Percentiles rank a stretch among this genome's conserved stretches.
Conservation (phyloP, 441 rosid species). For the Eutrema salsugineum region DNA sequence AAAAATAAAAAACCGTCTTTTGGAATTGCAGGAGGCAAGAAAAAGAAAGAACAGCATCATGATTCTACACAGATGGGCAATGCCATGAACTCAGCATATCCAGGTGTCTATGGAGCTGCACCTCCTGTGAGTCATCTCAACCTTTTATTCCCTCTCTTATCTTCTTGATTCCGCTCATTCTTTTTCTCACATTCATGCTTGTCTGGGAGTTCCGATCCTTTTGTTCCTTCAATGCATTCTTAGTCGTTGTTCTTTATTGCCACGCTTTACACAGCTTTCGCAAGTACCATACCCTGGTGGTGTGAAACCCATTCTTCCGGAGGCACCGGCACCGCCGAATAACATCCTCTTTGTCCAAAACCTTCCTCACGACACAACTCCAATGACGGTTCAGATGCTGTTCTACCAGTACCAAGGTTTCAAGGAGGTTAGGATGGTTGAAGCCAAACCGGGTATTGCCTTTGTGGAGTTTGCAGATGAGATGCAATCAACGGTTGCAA, state of each 20-base stretch:
- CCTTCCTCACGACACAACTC: constrained; percentile 81
- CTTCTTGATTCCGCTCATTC: neutral
- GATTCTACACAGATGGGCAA: constrained; percentile 59
- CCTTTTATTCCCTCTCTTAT: constrained; percentile 3
- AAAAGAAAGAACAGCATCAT: constrained; percentile 73
- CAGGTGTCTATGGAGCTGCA: constrained; percentile 64
- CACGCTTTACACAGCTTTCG: constrained; percentile 50
- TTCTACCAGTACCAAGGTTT: constrained; percentile 77
- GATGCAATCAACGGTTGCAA: constrained; percentile 82
- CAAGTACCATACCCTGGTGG: constrained; percentile 87
- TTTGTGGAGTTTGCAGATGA: constrained; percentile 87
- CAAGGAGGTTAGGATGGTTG: constrained; percentile 96
- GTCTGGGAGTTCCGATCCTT: neutral
- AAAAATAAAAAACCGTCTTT: neutral
- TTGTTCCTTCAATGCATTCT: neutral
- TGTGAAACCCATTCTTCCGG: constrained; percentile 61
- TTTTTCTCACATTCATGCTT: neutral
- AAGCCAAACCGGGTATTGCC: constrained; percentile 97
- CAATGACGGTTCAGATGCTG: constrained; percentile 78
- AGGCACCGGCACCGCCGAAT: constrained; percentile 94
- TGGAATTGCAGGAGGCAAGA: constrained; percentile 55
- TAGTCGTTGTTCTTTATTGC: neutral
- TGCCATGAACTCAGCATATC: constrained; percentile 58
- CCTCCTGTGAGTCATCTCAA: constrained; percentile 67
- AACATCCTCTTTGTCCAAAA: constrained; percentile 90